A percentile compares a stretch with the other conserved stretches of the same genome.
These are phyloP conservation scores for Fusarium graminum DNA, from an alignment of 2,329 filamentous ascomycete genomes.

Conservation along the genomic window DNA sequence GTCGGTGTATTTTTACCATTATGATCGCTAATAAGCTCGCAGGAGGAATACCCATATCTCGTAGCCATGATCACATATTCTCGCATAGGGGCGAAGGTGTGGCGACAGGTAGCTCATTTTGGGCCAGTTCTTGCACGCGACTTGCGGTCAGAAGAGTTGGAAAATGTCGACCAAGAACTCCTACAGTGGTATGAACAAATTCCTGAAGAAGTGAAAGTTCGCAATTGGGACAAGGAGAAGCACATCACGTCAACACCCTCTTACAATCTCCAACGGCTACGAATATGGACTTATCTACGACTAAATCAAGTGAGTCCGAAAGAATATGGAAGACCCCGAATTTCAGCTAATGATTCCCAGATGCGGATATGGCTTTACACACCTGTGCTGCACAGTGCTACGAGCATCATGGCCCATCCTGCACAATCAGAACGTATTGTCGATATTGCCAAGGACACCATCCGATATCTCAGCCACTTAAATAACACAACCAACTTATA, in stretches of 20 bases:
- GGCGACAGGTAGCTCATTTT: constrained; percentile 81
- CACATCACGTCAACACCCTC: constrained; percentile 67
- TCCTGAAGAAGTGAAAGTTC: constrained; percentile 70
- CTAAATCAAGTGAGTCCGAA: constrained; percentile 76
- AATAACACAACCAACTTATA: constrained; percentile 81
- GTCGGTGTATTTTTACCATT: background rate
- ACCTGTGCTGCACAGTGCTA: constrained; percentile 85
- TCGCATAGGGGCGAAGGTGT: constrained; percentile 85
- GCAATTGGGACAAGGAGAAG: constrained; percentile 68
- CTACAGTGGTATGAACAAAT: constrained; percentile 87
- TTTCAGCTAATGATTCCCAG: constrained; percentile 44
- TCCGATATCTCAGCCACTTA: constrained; percentile 76
- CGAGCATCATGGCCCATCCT: constrained; percentile 83
- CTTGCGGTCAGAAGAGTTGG: constrained; percentile 79
- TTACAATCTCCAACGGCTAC: constrained; percentile 78
- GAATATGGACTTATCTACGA: constrained; percentile 86
- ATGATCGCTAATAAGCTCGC: constrained; percentile 36
- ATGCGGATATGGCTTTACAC: constrained; percentile 91
- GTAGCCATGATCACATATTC: constrained; percentile 89
- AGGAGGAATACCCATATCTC: constrained; percentile 76
- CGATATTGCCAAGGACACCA: constrained; percentile 81
- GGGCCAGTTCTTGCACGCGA: constrained; percentile 72
- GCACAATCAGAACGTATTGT: constrained; percentile 79
- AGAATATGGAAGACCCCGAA: too few relatives aligned
- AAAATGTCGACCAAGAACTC: constrained; percentile 84